Evolutionary conservation across 371 early-diverging fungal genomes (phyloP).

Genomic region (Entomophthora muscae): DNA sequence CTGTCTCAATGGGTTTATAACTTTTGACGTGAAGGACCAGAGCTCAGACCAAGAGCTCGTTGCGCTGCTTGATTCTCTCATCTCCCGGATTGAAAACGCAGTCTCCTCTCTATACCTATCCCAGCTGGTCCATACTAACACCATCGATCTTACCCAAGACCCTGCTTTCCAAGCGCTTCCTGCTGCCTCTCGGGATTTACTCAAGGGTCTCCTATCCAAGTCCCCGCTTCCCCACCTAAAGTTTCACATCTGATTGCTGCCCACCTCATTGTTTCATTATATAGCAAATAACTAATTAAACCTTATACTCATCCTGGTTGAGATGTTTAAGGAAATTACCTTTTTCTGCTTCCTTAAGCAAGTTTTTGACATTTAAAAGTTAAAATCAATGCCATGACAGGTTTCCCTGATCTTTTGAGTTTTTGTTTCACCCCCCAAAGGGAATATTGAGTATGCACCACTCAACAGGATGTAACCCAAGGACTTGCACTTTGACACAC

Average conservation of each 20-base stretch:
- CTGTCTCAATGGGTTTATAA: slow-evolving; percentile 13
- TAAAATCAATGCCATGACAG: too few relatives aligned
- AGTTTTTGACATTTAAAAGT: too few relatives aligned
- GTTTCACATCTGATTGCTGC: background rate
- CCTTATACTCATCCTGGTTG: too few relatives aligned
- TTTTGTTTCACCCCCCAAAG: too few relatives aligned
- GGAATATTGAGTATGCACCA: too few relatives aligned
- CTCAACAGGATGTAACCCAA: too few relatives aligned
- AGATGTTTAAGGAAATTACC: too few relatives aligned
- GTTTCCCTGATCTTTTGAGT: too few relatives aligned
- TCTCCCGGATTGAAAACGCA: slow-evolving; percentile 31
- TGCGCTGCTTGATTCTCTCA: slow-evolving; percentile 32
- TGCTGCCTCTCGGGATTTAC: background rate
- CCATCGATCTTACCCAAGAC: background rate
- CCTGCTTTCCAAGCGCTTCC: background rate
- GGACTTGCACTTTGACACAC: too few relatives aligned
- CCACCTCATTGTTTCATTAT: too few relatives aligned
- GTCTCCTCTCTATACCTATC: slow-evolving; percentile 1
- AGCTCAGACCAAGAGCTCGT: slow-evolving; percentile 35
- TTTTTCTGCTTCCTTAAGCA: too few relatives aligned
- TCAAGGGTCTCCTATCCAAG: background rate
- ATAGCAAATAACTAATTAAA: too few relatives aligned
- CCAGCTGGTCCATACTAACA: background rate
- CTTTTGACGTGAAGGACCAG: slow-evolving; percentile 27
- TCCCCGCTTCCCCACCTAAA: background rate